Percentiles rank a stretch among this genome's conserved stretches.
Conservation (phyloP, 257 asterid species). For the Solanum etuberosum region DNA sequence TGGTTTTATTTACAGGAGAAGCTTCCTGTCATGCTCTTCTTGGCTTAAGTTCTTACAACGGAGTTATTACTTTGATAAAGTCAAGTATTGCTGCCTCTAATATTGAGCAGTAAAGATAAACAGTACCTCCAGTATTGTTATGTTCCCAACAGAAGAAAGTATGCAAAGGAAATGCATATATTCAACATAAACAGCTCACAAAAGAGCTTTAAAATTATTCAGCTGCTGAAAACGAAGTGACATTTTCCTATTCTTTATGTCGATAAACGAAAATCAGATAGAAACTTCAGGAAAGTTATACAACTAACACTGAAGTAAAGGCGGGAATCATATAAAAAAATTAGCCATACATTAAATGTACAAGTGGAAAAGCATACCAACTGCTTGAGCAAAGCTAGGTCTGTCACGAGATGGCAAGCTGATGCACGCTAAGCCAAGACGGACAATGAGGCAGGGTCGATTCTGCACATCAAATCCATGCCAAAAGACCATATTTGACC, state of each 20-base stretch:
- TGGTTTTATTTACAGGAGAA: background rate
- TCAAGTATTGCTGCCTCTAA: background rate
- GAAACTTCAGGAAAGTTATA: background rate
- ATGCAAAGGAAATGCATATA: background rate
- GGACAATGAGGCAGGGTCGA: slow-evolving; percentile 74
- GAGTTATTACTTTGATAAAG: background rate
- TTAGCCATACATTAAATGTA: background rate
- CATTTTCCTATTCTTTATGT: background rate
- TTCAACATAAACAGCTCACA: background rate
- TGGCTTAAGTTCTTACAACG: background rate
- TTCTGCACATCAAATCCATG: slow-evolving; percentile 69
- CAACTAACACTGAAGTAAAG: background rate
- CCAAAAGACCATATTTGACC: slow-evolving; percentile 92
- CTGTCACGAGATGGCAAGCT: slow-evolving; percentile 52
- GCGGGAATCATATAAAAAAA: background rate
- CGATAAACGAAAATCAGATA: background rate
- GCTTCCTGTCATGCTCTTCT: background rate
- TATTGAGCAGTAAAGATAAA: background rate
- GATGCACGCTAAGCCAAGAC: slow-evolving; percentile 79
- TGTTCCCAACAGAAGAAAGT: background rate
- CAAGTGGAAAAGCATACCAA: slow-evolving; percentile 45
- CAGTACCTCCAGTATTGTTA: background rate
- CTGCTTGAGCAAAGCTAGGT: slow-evolving; percentile 87
- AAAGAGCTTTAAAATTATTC: background rate
- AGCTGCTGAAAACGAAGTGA: background rate